These are phyloP conservation scores for Lentinula sp. DNA, from an alignment of 768 basidiomycete species.

Conservation along the genomic window DNA sequence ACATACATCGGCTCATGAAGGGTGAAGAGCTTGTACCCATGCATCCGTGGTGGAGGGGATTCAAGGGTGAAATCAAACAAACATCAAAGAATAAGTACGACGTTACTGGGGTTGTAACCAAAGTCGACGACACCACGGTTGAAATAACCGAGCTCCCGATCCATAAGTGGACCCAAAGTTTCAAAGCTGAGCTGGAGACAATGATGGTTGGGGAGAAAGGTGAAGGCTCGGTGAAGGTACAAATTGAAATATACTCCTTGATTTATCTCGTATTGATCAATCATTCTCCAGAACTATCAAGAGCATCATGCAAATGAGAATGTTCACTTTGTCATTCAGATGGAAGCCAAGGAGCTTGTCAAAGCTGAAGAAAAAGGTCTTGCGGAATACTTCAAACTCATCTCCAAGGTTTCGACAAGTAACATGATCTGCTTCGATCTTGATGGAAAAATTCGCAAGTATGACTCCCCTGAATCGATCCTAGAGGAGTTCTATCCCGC, in stretches of 20 bases:
- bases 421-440: constrained; percentile 99
- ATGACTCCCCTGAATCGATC: constrained; percentile 84
- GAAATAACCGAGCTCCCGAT: constrained; percentile 96
- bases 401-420: constrained; percentile 74
- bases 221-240: constrained; percentile 74
- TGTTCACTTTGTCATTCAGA: constrained; percentile 81
- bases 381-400: constrained; percentile 87
- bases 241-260: constrained; percentile 1
- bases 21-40: constrained; percentile 81
- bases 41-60: constrained; percentile 97
- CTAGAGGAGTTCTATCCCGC: constrained; percentile 89
- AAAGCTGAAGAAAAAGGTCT: constrained; percentile 90
- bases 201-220: constrained; percentile 83
- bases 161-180: constrained; percentile 89
- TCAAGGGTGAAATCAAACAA: constrained; percentile 81
- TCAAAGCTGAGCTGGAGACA: constrained; percentile 85
- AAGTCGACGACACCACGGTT: constrained; percentile 82
- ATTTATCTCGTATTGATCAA: background rate
- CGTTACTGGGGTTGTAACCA: constrained; percentile 64
- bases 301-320: constrained; percentile 93
- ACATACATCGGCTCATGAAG: constrained; percentile 80
- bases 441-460: constrained; percentile 93
- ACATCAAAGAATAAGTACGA: constrained; percentile 83
- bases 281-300: constrained; percentile 74
- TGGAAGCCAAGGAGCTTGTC: constrained; percentile 74